Evolutionary conservation across 768 basidiomycete genomes (phyloP), one percentile per base, ranked within the genome.

Genomic region (Serendipita vermifera): DNA sequence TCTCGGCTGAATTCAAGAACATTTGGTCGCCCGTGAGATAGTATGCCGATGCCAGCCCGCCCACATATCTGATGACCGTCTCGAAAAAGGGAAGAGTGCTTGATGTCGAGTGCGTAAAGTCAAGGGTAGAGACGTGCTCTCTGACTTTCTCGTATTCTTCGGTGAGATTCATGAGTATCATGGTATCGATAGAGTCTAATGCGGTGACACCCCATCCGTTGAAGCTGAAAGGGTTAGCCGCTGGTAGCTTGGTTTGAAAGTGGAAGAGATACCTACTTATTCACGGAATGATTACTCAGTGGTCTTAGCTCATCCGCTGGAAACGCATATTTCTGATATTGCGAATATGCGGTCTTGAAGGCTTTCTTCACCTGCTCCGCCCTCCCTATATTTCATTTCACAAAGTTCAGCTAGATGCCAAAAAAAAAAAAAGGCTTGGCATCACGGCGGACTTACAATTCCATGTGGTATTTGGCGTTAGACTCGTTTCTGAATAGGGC

Each of bases 41-140:
- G 63, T 91, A 84, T 0, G 86, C 88, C 2, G 85, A 85, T 3
- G 93, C 75, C 1, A 93, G 72, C 4, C 92, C 93, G 2, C 91
- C 92, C 1, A 97, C 78, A 62, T 93, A 86, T 31, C 92, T 80
- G 59, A 96, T 96, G 38, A 85, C 79, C 0, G 89, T 93, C 71
- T 93, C 87, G 59, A 87, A 88, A 65, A 82, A 85, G 1, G 82
- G 81, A 0, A 65, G 71, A 60, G 66, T 68, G 61, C 70, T 39
- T 64, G 79, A 80, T 39, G 69, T 54, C 4, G 73, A 64, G 11
- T 77, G 64, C 13, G 69, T 67, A 57, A 87, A 85, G 33, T 76
- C 74, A 33, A 73, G 68, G 31, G 72, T 65, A 17, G 71, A 64
- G 4, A 85, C 68, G 20, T 77, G 72, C 14, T 76, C 71, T 2